Conservation (phyloP, 208 protist species). For the Porcisia hertigi region DNA sequence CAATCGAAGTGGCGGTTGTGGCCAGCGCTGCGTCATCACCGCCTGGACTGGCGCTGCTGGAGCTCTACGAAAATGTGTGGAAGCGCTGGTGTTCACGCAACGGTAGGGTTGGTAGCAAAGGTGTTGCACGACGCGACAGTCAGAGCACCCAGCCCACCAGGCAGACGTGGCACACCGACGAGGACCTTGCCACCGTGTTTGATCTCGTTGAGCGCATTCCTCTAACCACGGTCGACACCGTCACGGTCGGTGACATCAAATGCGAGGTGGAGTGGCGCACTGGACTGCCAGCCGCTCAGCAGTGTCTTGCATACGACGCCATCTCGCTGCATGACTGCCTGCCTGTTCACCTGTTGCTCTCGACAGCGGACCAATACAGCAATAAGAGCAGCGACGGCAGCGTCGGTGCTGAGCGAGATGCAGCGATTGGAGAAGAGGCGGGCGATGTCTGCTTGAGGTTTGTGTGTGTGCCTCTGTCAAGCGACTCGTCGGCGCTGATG, state of each 20-base stretch:
- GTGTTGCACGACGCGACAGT: background rate
- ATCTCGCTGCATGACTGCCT: constrained; percentile 48
- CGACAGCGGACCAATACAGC: background rate
- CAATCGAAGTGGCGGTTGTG: constrained; percentile 19
- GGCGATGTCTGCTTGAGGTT: constrained; percentile 10
- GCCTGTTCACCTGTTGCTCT: constrained; percentile 42
- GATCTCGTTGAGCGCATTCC: constrained; percentile 17
- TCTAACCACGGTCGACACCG: background rate
- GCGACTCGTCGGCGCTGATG: background rate
- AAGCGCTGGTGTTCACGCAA: background rate
- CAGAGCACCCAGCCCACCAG: background rate
- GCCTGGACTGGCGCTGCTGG: constrained; percentile 7
- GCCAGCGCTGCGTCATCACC: constrained; percentile 2
- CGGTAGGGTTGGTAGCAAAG: background rate
- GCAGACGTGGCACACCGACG: background rate
- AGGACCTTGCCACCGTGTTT: constrained; percentile 9
- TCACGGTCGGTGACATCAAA: constrained; percentile 53
- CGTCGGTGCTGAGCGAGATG: background rate
- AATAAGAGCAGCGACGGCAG: background rate
- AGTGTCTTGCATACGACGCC: constrained; percentile 35
- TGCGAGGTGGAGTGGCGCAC: constrained; percentile 42
- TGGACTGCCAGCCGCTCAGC: constrained; percentile 31
- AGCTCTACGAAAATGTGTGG: constrained; percentile 25
- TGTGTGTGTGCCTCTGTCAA: constrained; percentile 21
- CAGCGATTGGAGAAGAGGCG: no score